Base-by-base conservation (phyloP, 352 stramenopile genomes). In the Phytophthora fragariae region DNA sequence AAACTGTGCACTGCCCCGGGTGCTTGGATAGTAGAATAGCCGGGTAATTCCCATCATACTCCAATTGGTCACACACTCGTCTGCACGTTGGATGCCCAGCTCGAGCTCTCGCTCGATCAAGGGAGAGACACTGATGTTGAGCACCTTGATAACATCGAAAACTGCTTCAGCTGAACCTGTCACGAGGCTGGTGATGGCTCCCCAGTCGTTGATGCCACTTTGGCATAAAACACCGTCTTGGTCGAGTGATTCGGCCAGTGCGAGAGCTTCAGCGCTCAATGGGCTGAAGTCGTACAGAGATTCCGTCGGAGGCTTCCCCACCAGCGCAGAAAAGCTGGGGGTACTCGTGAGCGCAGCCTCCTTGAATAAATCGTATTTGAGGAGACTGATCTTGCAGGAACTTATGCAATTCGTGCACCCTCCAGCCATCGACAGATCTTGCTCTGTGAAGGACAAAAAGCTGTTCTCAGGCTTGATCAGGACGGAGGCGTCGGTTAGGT, bases 1-100 rank as follows among this genome's bases (percentile, higher is more conserved):
- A 47, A 66, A 72, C 8, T 60, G 37, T 9, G 33, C 12, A 29
- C 15, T 57, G 1, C 57, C 49, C 8, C 39, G 49, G 4, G 31
- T 59, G 11, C 24, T 50, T 21, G 55, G 56, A 37, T 61, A 72
- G 37, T 56, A 19, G 19, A 56, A 56, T 5, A 53, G 35, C 15
- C 24, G 17, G 11, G 33, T 52, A 3, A 58, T 50, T 6, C 14
- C 41, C 14, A 50, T 17, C 17, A 50, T 21, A 56, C 10, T 56
- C 49, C 49, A 56, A 8, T 17, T 56, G 10, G 49, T 56, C 19
- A 29, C 49, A 15, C 49, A 56, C 10, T 56, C 19, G 21, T 11
- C 21, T 8, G 49, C 19, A 2, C 8, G n/a, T 56, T 56, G 7
- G 10, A 56, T 15, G 12, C 17, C 49, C 5, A 56, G 17, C 7